Conservation (phyloP, 2,329 filamentous ascomycete genomes). For the Fusarium proliferatum region DNA sequence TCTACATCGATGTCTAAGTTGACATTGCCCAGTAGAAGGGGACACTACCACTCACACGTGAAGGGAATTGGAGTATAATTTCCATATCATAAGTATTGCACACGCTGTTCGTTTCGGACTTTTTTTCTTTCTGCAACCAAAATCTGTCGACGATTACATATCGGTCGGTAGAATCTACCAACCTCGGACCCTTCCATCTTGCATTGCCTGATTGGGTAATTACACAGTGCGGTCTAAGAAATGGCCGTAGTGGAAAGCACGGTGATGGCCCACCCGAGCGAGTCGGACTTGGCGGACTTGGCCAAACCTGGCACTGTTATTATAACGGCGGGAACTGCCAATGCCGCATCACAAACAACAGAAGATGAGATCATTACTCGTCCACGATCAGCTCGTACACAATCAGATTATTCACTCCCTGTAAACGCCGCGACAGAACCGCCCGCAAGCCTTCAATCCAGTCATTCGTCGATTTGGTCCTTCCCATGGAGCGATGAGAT, state of each 20-base stretch:
- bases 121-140: background rate
- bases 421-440: background rate
- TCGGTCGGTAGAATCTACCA: background rate
- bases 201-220: background rate
- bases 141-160: background rate
- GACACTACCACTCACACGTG: background rate
- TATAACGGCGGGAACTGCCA: background rate
- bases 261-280: conserved; percentile 2
- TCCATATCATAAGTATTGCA: background rate
- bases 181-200: background rate
- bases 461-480: conserved; percentile 8
- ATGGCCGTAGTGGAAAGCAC: background rate
- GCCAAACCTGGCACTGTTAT: background rate
- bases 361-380: conserved; percentile 26
- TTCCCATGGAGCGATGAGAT: conserved; percentile 47
- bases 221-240: background rate
- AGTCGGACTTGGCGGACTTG: conserved; percentile 5
- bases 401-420: background rate
- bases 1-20: background rate
- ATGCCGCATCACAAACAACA: conserved; percentile 8
- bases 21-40: background rate
- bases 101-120: background rate
- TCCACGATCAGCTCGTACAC: background rate
- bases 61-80: background rate
- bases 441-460: background rate